Base-by-base conservation (phyloP, 768 basidiomycete species). In the Solioccasus polychromus region DNA sequence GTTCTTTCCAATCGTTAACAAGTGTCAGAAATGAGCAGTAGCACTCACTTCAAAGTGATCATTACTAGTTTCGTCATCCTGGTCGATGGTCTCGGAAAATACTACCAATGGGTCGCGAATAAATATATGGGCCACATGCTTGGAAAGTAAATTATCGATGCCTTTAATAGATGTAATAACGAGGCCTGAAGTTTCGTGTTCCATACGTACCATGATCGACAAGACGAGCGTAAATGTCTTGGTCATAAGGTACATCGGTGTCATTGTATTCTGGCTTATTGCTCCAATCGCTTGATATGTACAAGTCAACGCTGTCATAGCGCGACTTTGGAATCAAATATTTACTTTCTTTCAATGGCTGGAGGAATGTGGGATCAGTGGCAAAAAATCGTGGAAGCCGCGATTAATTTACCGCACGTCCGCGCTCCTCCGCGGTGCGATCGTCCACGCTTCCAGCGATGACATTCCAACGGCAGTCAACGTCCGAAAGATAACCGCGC, bases 391-490 rank as follows among this genome's bases (percentile, higher is more conserved):
- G 35, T 42, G 25, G 43, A 50, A 48, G 45, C 46, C 5, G n/a
- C n/a, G 8, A 14, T 45, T 17, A 5, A 88, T 91, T 78, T 86
- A 88, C 48, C 36, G 9, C 22, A 22, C 86, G 52, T 5, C 94
- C 94, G 45, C 95, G 82, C 66, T 99, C 96, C 63, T 97, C 95
- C 51, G 86, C 82, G 12, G 93, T 98, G 40, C 96, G 82, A 68
- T 98, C 95, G 59, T 99, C 96, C 1, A 99, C 95, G 58, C 91
- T 92, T n/a, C 89, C 96, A 9, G 96, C 88, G 52, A 99, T 96
- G 9, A 99, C 96, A 58, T 97, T 91, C 96, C 96, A 99, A 34
- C 96, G 82, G 59, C 91, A 96, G 70, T 99, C 96, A 5, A 98
- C 94, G 63, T 99, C 94, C 31, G 94, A 85, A 34, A 99, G 79